phyloP scores from a whole-genome alignment of 2,329 filamentous ascomycete genomes.

The Penicillium digitatum region DNA sequence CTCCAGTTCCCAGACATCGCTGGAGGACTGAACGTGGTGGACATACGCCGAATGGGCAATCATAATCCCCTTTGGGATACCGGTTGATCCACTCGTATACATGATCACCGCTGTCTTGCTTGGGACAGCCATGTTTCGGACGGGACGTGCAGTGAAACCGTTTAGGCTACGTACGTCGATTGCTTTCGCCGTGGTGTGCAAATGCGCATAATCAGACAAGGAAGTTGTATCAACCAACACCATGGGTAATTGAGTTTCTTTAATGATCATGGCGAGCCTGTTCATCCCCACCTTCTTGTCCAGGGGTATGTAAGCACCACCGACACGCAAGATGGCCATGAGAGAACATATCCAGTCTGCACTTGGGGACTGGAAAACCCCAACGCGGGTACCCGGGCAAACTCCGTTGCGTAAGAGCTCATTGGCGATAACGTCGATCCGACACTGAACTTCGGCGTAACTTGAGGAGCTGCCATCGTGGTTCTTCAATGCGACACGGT shows the following conservation, averaged over 20 bases:
- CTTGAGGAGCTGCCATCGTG: conserved; percentile 28
- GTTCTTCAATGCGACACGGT: conserved; percentile 29
- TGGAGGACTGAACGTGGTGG: conserved; percentile 14
- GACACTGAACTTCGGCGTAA: conserved; percentile 35
- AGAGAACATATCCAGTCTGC: conserved; percentile 29
- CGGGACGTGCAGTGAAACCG: not conserved
- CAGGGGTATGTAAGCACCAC: conserved; percentile 35
- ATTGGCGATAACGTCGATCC: conserved; percentile 35
- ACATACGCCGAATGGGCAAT: conserved; percentile 14
- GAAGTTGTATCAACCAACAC: conserved; percentile 14
- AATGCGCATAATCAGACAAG: not conserved
- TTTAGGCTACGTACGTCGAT: conserved; percentile 5
- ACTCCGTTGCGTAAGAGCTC: conserved; percentile 22
- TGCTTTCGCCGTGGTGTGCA: conserved; percentile 1
- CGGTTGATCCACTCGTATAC: conserved; percentile 25
- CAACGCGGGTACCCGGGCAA: conserved; percentile 28
- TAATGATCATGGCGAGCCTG: conserved; percentile 24
- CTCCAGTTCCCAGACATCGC: conserved; percentile 1
- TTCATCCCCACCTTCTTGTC: conserved; percentile 26
- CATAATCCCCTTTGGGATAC: conserved; percentile 14
- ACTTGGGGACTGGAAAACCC: conserved; percentile 41
- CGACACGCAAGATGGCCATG: conserved; percentile 32
- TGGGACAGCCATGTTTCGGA: conserved; percentile 6
- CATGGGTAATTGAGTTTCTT: conserved; percentile 6
- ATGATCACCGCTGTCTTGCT: conserved; percentile 12